phyloP scores from a whole-genome alignment of 805 yeast species.

The Dipodascopsis uninucleata region DNA sequence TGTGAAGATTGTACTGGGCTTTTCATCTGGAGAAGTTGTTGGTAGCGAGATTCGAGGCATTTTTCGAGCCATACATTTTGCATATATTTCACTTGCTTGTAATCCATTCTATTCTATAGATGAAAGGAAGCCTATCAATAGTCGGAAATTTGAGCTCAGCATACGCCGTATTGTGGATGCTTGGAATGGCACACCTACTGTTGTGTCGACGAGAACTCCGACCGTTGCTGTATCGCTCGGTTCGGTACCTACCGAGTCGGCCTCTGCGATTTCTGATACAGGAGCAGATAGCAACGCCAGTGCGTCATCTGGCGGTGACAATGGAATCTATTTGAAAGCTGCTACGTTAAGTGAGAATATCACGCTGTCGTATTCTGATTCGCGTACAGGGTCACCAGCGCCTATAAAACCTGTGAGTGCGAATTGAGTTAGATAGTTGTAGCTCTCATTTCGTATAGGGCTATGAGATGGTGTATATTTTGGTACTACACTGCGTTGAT shows the following conservation, averaged over 20 bases:
- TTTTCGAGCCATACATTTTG: constrained; percentile 48
- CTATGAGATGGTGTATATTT: not conserved
- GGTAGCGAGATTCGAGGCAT: constrained; percentile 30
- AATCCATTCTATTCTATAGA: constrained; percentile 55
- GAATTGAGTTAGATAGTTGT: not conserved
- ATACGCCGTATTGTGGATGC: constrained; percentile 24
- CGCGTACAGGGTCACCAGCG: constrained; percentile 6
- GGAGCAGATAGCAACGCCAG: not conserved
- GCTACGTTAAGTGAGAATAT: not conserved
- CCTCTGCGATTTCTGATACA: not conserved
- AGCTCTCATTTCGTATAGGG: not conserved
- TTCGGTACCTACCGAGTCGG: not conserved
- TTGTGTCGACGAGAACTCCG: not conserved
- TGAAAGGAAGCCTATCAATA: constrained; percentile 28
- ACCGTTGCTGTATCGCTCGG: not conserved
- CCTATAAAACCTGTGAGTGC: not conserved
- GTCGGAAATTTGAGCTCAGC: constrained; percentile 21
- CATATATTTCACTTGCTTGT: constrained; percentile 54
- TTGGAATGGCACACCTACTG: constrained; percentile 23
- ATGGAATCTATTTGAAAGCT: not conserved
- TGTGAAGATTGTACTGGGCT: constrained; percentile 59
- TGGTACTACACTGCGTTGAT: not conserved
- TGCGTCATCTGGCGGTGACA: not conserved
- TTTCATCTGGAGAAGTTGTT: constrained; percentile 38
- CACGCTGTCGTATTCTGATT: constrained; percentile 11